Base-by-base conservation (phyloP, 2,329 filamentous ascomycete species). In the Aplosporella prunicola region DNA sequence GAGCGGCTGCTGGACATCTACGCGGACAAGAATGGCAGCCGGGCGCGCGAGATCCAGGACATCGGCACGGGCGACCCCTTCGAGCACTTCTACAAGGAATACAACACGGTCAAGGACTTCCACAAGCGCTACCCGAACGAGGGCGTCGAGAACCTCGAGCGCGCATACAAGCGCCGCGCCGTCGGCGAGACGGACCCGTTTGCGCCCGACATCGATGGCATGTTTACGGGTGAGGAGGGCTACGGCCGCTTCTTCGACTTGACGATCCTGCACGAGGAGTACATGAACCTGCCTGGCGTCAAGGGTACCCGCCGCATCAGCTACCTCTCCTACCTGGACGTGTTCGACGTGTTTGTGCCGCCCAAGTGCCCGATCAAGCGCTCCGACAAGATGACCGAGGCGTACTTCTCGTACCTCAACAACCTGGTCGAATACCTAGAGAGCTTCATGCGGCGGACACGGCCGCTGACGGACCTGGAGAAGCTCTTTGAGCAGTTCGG, bases 151-250 rank as follows among this genome's bases (percentile, higher is more conserved):
- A 95, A 96, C 51, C 77, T 94, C 10, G 93, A 98, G 64, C 77
- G 81, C 48, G 83, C 88, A 23, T 98, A 98, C 67, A 86, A 87
- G 58, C 72, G 78, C 53, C 75, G 72, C 41, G 72, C 71, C 9
- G 77, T 78, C 28, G 79, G 81, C 46, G 74, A 77, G 33, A 53
- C 51, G 4, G 76, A 81, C 31, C 66, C 71, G 1, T 60, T 74
- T 39, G 69, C 73, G 4, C 76, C 75, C 28, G 76, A 88, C 35
- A 80, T 95, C 32, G 89, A 96, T 54, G 78, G 77, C 41, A 82
- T 96, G 68, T 98, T 98, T 61, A 93, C 87, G 0, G 91, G 91
- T 44, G 93, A 98, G 61, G 91, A 98, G 60, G 82, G 81, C 0
- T 95, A 82, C 52, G 91, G 91, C 28, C 82, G 86, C 49, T 98